Evolutionary conservation across 345 rosid species (phyloP).

Genomic region (Sisymbrium irio): DNA sequence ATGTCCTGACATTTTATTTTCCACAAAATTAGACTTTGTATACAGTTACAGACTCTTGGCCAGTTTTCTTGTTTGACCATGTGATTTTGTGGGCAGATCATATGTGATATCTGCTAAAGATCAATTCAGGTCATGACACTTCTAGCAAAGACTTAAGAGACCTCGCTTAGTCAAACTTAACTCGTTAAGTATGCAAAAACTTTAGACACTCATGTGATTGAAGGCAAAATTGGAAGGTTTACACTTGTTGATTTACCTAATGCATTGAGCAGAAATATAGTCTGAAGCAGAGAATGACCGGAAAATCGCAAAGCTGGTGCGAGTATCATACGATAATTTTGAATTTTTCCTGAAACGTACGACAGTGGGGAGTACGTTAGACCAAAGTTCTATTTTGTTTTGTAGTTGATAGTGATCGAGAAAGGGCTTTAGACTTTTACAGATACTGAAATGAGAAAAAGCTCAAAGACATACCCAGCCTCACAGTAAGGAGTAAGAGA

Average conservation of each 20-base stretch:
- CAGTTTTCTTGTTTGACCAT: neutral
- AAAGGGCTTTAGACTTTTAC: neutral
- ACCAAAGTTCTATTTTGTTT: neutral
- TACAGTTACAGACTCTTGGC: neutral
- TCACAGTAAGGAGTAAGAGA: conserved; percentile 53
- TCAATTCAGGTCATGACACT: neutral
- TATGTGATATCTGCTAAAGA: neutral
- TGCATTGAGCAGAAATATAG: conserved; percentile 69
- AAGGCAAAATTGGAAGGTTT: neutral
- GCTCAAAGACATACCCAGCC: conserved; percentile 58
- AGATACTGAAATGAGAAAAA: conserved; percentile 2
- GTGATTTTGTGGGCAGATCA: neutral
- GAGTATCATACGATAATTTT: conserved; percentile 60
- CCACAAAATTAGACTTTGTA: neutral
- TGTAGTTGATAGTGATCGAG: neutral
- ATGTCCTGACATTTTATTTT: neutral
- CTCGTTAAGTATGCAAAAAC: neutral
- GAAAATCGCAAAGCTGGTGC: conserved; percentile 64
- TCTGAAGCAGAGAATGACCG: conserved; percentile 77
- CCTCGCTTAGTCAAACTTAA: neutral
- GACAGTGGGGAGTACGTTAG: conserved; percentile 14
- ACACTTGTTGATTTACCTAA: conserved; percentile 46
- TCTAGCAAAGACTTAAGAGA: neutral
- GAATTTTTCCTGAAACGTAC: conserved; percentile 52
- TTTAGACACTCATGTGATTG: neutral